Percentiles rank a stretch among this genome's conserved stretches.
phyloP scores from a whole-genome alignment of 148 eudicot species.

The Nyssa sinensis region DNA sequence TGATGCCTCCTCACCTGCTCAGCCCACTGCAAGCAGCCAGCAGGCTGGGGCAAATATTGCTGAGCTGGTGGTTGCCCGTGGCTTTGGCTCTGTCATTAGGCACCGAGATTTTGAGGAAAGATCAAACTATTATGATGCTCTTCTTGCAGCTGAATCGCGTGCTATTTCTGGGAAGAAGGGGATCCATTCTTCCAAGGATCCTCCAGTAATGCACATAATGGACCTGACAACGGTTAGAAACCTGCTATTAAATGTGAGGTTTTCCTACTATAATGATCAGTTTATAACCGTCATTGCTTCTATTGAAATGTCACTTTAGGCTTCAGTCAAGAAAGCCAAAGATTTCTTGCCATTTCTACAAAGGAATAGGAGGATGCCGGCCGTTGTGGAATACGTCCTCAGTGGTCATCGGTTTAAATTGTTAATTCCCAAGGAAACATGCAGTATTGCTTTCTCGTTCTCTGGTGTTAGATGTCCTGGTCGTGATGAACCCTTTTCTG shows the following conservation, averaged over 20 bases:
- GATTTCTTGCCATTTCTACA: constrained; percentile 88
- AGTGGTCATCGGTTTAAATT: constrained; percentile 92
- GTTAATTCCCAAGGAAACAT: constrained; percentile 78
- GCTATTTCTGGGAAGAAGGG: constrained; percentile 74
- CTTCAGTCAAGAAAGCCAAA: constrained; percentile 72
- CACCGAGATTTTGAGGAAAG: constrained; percentile 93
- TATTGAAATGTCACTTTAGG: constrained; percentile 36
- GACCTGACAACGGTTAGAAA: constrained; percentile 76
- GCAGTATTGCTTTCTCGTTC: constrained; percentile 81
- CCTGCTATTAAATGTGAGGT: background rate
- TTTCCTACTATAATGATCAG: constrained; percentile 5
- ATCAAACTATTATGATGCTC: constrained; percentile 82
- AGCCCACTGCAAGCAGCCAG: constrained; percentile 46
- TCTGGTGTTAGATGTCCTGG: constrained; percentile 98
- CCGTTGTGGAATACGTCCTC: constrained; percentile 85
- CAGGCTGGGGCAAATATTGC: constrained; percentile 71
- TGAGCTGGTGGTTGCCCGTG: constrained; percentile 82
- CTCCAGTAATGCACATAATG: constrained; percentile 62
- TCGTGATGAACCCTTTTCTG: constrained; percentile 79
- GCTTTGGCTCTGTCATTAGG: constrained; percentile 65
- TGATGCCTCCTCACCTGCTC: constrained; percentile 38
- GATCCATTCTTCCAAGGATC: constrained; percentile 63
- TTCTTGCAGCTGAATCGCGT: constrained; percentile 82
- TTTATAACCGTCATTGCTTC: constrained; percentile 4
- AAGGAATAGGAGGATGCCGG: constrained; percentile 70